Evolutionary conservation across 169 alveolate genomes (phyloP).

Genomic region (Toxoplasma gondii): DNA sequence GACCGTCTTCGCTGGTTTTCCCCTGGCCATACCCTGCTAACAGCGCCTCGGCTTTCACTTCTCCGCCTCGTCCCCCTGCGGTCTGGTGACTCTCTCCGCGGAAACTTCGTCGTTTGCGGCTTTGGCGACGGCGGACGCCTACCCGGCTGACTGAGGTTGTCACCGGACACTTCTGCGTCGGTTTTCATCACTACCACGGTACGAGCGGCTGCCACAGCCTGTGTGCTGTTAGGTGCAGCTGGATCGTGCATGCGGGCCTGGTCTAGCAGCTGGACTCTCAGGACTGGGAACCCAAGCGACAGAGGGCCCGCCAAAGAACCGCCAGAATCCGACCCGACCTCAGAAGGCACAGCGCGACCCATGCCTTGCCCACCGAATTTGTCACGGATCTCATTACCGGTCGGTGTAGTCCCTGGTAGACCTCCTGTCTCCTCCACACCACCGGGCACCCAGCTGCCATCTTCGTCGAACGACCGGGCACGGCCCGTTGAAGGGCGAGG

Average conservation of each 20-base stretch:
- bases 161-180: neutral
- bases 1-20: neutral
- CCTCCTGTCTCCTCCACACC: neutral
- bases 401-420: neutral
- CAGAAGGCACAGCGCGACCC: neutral
- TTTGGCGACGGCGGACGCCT: neutral
- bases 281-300: conserved; percentile 28
- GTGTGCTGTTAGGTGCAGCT: neutral
- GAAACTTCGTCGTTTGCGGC: too few relatives aligned
- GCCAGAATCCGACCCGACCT: neutral
- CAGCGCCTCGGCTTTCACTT: neutral
- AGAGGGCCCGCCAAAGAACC: neutral
- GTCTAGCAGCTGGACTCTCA: conserved; percentile 55
- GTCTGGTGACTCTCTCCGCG: neutral
- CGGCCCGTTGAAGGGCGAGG: neutral
- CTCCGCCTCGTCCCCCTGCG: neutral
- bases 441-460: neutral
- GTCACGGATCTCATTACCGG: neutral
- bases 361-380: neutral
- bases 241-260: conserved; percentile 59
- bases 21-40: neutral
- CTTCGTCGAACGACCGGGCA: neutral
- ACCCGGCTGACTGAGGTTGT: neutral
- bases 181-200: neutral
- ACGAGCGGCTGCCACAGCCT: conserved; percentile 4